These are phyloP conservation scores for Verruconis gallopava DNA, from an alignment of 2,329 filamentous ascomycete genomes.

Conservation along the genomic window DNA sequence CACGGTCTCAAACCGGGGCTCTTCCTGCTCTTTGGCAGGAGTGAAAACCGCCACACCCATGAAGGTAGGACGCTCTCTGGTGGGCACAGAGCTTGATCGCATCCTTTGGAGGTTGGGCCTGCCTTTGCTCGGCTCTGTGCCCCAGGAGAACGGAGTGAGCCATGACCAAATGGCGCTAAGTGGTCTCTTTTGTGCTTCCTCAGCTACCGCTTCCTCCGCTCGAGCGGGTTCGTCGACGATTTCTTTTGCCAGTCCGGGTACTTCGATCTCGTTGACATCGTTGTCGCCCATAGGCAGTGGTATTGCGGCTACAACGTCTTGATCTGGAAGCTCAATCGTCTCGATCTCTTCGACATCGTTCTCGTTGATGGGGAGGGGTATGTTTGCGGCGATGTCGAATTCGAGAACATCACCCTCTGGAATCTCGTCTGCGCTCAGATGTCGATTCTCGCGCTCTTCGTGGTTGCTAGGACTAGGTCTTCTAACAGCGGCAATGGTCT, in stretches of 20 bases:
- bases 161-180: neutral
- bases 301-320: slow-evolving; percentile 26
- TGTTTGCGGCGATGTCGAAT: slow-evolving; percentile 38
- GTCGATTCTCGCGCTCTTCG: slow-evolving; percentile 9
- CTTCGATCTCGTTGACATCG: slow-evolving; percentile 70
- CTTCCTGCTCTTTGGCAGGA: neutral
- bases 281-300: slow-evolving; percentile 53
- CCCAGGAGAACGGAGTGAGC: neutral
- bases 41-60: neutral
- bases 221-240: slow-evolving; percentile 40
- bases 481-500: neutral
- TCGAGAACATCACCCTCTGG: slow-evolving; percentile 32
- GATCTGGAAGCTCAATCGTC: slow-evolving; percentile 48
- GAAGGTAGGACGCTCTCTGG: neutral
- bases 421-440: slow-evolving; percentile 16
- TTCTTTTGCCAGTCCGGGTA: slow-evolving; percentile 56
- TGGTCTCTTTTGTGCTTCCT: neutral
- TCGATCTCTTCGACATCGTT: slow-evolving; percentile 72
- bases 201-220: neutral
- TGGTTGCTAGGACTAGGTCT: slow-evolving; percentile 2
- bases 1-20: neutral
- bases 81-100: slow-evolving; percentile 8
- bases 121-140: neutral
- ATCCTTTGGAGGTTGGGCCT: slow-evolving; percentile 4
- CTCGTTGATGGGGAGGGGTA: slow-evolving; percentile 55